Conservation (phyloP, 805 yeast species). For the Zygosaccharomyces rouxii region DNA sequence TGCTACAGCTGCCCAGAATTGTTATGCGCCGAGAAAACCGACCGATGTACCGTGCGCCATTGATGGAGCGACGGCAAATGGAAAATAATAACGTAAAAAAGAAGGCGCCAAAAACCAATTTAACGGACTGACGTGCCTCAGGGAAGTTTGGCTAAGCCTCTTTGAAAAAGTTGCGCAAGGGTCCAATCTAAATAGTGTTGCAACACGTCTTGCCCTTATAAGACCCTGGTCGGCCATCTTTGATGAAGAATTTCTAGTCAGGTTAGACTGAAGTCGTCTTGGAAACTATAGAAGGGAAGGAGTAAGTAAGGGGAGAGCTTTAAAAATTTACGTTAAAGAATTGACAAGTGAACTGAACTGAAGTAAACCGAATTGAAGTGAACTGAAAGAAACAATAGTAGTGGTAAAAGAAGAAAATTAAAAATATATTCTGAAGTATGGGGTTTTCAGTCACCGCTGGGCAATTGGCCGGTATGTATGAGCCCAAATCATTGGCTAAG, state of each 20-base stretch:
- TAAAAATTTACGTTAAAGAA: no score
- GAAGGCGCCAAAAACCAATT: neutral
- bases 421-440: neutral
- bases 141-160: neutral
- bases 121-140: neutral
- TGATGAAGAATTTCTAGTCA: no score
- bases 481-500: conserved; percentile 31
- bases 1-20: no score
- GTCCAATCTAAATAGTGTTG: neutral
- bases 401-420: no score
- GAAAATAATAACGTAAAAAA: neutral
- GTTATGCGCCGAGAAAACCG: no score
- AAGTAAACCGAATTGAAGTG: no score
- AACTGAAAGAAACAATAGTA: no score
- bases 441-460: conserved; percentile 16
- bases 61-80: neutral
- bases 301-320: neutral
- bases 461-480: conserved; percentile 29
- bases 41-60: neutral
- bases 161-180: conserved; percentile 4
- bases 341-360: no score
- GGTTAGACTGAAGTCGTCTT: neutral
- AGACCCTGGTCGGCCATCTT: neutral
- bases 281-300: neutral
- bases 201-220: conserved; percentile 1